Evolutionary conservation across 2,329 filamentous ascomycete species (phyloP).

Genomic region (Chaetomiaceae sp.): DNA sequence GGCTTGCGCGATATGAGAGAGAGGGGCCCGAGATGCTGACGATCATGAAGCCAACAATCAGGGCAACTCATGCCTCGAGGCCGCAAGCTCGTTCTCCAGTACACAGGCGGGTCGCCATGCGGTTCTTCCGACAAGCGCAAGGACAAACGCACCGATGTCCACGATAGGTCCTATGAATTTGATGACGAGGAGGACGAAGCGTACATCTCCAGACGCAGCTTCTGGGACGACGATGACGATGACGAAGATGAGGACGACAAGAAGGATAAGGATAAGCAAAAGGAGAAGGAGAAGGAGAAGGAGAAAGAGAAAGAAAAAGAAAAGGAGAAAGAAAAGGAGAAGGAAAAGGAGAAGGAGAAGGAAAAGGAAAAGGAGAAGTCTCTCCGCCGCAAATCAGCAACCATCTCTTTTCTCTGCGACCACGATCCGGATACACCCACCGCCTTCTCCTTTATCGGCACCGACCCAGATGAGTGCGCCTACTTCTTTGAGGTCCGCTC

Average conservation of each 20-base stretch:
- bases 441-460: slow-evolving; percentile 75
- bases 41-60: slow-evolving; percentile 47
- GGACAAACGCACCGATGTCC: slow-evolving; percentile 29
- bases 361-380: slow-evolving; percentile 31
- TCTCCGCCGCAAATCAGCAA: slow-evolving; percentile 66
- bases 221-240: slow-evolving; percentile 9
- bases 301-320: slow-evolving; percentile 1
- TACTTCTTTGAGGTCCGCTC: slow-evolving; percentile 96
- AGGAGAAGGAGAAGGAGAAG: not conserved
- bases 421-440: slow-evolving; percentile 68
- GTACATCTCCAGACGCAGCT: slow-evolving; percentile 20
- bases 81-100: slow-evolving; percentile 71
- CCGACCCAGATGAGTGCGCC: slow-evolving; percentile 80
- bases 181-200: slow-evolving; percentile 14
- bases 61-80: slow-evolving; percentile 56
- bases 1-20: not conserved
- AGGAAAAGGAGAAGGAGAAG: slow-evolving; percentile 25
- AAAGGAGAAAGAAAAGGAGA: slow-evolving; percentile 26
- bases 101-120: slow-evolving; percentile 72
- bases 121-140: slow-evolving; percentile 42
- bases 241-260: slow-evolving; percentile 10
- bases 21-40: slow-evolving; percentile 10
- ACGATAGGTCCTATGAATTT: slow-evolving; percentile 30
- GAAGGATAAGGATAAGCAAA: not conserved
- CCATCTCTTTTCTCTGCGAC: slow-evolving; percentile 92